Evolutionary conservation across 2,329 filamentous ascomycete genomes (phyloP).

Genomic region (Rhinocladiella similis): DNA sequence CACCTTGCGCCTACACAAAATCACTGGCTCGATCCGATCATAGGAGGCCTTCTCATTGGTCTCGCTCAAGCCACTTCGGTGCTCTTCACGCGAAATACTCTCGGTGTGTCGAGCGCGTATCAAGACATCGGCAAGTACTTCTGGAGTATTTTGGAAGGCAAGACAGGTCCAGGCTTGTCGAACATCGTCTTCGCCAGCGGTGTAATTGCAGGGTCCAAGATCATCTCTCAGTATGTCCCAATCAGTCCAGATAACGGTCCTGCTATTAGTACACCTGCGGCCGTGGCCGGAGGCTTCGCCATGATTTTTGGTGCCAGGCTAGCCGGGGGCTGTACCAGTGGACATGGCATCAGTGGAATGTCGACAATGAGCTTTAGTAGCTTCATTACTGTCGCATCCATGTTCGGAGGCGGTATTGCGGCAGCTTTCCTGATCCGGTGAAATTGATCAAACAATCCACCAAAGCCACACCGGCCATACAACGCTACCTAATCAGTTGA

Average conservation of each 20-base stretch:
- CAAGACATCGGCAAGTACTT: constrained; percentile 61
- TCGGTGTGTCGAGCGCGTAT: constrained; percentile 64
- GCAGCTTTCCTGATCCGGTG: constrained; percentile 13
- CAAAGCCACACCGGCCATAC: neutral
- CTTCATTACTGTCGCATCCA: constrained; percentile 59
- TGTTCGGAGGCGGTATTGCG: constrained; percentile 57
- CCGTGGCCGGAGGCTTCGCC: constrained; percentile 55
- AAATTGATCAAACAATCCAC: neutral
- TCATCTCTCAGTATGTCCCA: constrained; percentile 23
- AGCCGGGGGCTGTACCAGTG: constrained; percentile 67
- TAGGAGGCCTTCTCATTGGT: constrained; percentile 61
- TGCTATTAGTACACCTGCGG: constrained; percentile 35
- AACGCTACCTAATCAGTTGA: neutral
- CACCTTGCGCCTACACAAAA: constrained; percentile 19
- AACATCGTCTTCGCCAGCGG: constrained; percentile 57
- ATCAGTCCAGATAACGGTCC: constrained; percentile 8
- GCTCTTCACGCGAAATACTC: constrained; percentile 51
- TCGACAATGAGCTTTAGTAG: constrained; percentile 63
- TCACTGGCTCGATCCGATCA: constrained; percentile 46
- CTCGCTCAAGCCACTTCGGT: constrained; percentile 59
- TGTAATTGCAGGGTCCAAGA: constrained; percentile 40
- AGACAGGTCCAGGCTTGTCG: constrained; percentile 35
- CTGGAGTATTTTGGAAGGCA: constrained; percentile 42
- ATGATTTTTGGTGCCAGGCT: constrained; percentile 63
- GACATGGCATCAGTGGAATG: constrained; percentile 68